Conservation (phyloP, 2,329 filamentous ascomycete genomes). For the Aspergillus piperis region DNA sequence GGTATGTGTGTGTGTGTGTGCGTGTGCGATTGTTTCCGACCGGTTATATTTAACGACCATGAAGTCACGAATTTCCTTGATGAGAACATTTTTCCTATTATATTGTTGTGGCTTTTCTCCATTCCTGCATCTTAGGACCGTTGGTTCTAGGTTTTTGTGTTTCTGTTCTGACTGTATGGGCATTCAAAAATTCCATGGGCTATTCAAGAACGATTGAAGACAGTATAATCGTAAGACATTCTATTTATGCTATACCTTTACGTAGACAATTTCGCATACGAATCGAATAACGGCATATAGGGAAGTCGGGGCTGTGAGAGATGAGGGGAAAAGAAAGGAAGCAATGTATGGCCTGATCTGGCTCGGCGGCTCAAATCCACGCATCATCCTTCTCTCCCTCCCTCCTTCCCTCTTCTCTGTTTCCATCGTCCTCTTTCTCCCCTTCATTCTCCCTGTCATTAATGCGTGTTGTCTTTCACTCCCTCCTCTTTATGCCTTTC, state of each 20-base stretch:
- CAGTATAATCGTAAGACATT: background rate
- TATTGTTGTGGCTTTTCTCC: constrained; percentile 21
- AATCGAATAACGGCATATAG: no score
- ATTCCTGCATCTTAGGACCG: constrained; percentile 14
- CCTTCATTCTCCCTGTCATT: background rate
- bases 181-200: constrained; percentile 9
- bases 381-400: background rate
- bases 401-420: background rate
- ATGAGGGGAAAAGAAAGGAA: no score
- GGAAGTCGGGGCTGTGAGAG: no score
- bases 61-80: constrained; percentile 40
- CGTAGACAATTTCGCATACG: no score
- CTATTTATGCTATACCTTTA: background rate
- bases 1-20: constrained; percentile 5
- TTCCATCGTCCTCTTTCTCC: background rate
- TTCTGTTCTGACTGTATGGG: constrained; percentile 16
- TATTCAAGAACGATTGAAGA: background rate
- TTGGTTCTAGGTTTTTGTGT: background rate
- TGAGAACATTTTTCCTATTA: constrained; percentile 17
- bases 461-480: background rate
- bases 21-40: constrained; percentile 22
- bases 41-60: constrained; percentile 36
- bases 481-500: background rate
- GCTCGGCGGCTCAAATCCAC: no score
- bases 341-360: no score